Base-by-base conservation (phyloP, 1,284 basidiomycete species). In the Boletus subluridellus region DNA sequence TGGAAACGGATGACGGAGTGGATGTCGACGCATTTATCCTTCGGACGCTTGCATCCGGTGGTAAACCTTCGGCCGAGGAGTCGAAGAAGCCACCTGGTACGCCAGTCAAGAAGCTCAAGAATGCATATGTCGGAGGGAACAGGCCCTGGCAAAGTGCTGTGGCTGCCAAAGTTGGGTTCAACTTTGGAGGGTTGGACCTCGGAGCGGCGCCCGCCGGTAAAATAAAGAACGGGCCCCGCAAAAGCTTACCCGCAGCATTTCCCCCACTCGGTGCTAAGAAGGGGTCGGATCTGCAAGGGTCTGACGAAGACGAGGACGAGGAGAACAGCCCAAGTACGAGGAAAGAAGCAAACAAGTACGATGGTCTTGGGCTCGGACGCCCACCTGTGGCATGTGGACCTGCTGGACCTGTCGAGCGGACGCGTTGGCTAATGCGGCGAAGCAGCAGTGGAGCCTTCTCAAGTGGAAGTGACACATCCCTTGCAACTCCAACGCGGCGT, bases 391-490 rank as follows among this genome's bases (percentile, higher is more conserved):
- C 60, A 47, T 68, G 72, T 48, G 73, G 72, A 47, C 74, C 68
- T 17, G 64, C 70, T 35, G 64, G 74, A 30, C 71, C 75, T 9
- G 69, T 78, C 28, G 71, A 76, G 44, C 77, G 78, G 30, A 76
- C 80, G 49, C 77, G 80, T 51, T 86, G 85, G 84, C 69, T 91
- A 34, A 82, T 86, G 79, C 80, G 89, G 11, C 79, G 88, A 63
- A 89, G 83, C 58, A 90, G 88, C 65, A 90, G 88, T 65, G 87
- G 89, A 28, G 84, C 86, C 3, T 89, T 90, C 67, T 90, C 88
- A 3, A 87, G 81, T 60, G 82, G 85, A 17, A 88, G 87, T 63
- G 87, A 89, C 34, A 77, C 77, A 39, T 86, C 85, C 41, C 69
- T 77, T 39, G 83, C 78, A n/a, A 89, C 89, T 11, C 87, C 89